Percentiles rank a stretch among this genome's conserved stretches.
phyloP scores from a whole-genome alignment of 441 rosid species.

The Gossypium davidsonii region DNA sequence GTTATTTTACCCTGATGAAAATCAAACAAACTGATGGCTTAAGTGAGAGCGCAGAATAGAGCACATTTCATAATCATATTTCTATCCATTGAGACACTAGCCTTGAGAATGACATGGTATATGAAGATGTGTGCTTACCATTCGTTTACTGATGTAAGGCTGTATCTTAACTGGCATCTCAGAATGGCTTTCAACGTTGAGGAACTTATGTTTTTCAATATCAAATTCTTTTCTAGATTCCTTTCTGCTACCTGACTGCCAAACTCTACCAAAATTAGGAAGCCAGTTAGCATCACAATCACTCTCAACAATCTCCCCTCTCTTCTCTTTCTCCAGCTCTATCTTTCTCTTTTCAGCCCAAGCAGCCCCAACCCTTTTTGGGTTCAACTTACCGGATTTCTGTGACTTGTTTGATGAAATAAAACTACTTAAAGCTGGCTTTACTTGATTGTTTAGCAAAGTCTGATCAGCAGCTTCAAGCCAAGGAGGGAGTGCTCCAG shows the following conservation, averaged over 20 bases:
- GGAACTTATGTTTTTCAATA: conserved; percentile 52
- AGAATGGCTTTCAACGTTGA: conserved; percentile 37
- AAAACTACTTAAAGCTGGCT: conserved; percentile 23
- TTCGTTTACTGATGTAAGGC: conserved; percentile 75
- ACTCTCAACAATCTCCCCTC: conserved; percentile 48
- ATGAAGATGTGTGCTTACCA: conserved; percentile 39
- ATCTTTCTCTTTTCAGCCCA: conserved; percentile 93
- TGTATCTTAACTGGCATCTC: conserved; percentile 44
- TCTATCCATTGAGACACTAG: not conserved
- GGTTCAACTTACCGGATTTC: conserved; percentile 62
- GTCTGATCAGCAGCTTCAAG: conserved; percentile 42
- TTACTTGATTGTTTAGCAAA: conserved; percentile 24
- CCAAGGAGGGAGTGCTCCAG: conserved; percentile 94
- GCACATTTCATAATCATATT: not conserved
- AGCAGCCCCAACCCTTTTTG: conserved; percentile 90
- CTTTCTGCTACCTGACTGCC: conserved; percentile 88
- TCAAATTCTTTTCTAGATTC: conserved; percentile 87
- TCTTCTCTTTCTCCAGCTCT: conserved; percentile 78
- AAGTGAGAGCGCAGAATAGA: not conserved
- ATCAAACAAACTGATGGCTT: not conserved
- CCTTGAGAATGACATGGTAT: conserved; percentile 1
- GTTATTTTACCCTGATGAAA: not conserved
- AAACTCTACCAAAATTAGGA: conserved; percentile 93
- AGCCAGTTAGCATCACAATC: conserved; percentile 68
- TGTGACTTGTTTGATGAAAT: conserved; percentile 28